A percentile compares a stretch with the other conserved stretches of the same genome.
Evolutionary conservation across 441 rosid species (phyloP).

Genomic region (Rhodomyrtus psidioides): DNA sequence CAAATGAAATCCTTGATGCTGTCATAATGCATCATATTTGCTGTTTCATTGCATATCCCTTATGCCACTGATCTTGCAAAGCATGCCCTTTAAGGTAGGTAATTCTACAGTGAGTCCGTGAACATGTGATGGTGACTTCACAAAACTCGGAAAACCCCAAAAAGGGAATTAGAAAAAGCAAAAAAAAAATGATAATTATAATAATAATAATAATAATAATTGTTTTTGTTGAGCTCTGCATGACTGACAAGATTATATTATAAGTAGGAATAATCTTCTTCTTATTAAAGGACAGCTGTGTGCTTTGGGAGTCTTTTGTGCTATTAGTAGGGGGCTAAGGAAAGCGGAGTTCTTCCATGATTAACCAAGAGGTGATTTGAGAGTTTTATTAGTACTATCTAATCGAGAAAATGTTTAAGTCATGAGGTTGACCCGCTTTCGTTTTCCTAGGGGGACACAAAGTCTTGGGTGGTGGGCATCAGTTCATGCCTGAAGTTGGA

Average conservation of each 20-base stretch:
- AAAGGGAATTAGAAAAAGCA: not conserved
- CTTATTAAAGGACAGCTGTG: not conserved
- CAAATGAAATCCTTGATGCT: not conserved
- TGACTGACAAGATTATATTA: not conserved
- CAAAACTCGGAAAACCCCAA: not conserved
- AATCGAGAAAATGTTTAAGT: not conserved
- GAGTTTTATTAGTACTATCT: not conserved
- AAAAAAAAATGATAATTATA: no score
- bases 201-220: no score
- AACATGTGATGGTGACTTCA: not conserved
- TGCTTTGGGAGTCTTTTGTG: not conserved
- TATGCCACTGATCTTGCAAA: not conserved
- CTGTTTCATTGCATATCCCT: not conserved
- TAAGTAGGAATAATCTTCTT: not conserved
- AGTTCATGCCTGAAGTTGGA: not conserved
- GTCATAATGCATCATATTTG: not conserved
- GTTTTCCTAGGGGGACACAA: slow-evolving; percentile 7
- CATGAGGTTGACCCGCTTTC: not conserved
- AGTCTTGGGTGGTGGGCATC: slow-evolving; percentile 10
- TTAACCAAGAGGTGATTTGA: not conserved
- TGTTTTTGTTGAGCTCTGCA: not conserved
- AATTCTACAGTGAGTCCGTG: not conserved
- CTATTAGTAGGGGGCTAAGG: not conserved
- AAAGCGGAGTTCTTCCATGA: not conserved
- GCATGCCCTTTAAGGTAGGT: not conserved